A percentile compares a stretch with the other conserved stretches of the same genome.
Conservation (phyloP, 495 filamentous ascomycete genomes). For the Penicillium odoratum region DNA sequence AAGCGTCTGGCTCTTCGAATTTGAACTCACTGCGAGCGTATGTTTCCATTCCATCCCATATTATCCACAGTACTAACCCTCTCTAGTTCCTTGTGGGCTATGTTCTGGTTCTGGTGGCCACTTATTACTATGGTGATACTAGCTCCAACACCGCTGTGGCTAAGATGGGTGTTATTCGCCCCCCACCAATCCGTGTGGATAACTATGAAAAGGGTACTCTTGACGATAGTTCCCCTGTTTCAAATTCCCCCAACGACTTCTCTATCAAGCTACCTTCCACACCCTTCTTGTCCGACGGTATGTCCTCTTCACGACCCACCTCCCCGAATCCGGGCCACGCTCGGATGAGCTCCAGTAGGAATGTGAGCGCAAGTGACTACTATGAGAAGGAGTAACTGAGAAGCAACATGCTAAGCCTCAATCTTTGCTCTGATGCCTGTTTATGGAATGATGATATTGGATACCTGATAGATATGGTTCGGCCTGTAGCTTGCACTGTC, state of each 20-base stretch:
- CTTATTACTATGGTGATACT: conserved; percentile 74
- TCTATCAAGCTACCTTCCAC: conserved; percentile 53
- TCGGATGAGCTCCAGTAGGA: conserved; percentile 43
- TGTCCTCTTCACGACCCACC: conserved; percentile 65
- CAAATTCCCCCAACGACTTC: conserved; percentile 43
- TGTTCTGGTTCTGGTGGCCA: conserved; percentile 71
- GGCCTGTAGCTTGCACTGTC: conserved; percentile 1
- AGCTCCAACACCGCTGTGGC: conserved; percentile 33
- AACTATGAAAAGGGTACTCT: conserved; percentile 65
- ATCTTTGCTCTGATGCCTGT: background rate
- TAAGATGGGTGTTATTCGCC: conserved; percentile 51
- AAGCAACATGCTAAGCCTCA: background rate
- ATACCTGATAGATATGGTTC: conserved; percentile 10
- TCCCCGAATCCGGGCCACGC: conserved; percentile 57
- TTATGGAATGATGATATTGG: conserved; percentile 19
- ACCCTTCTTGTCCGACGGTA: conserved; percentile 51
- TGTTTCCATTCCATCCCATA: conserved; percentile 31
- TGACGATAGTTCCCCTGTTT: conserved; percentile 52
- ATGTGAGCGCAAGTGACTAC: conserved; percentile 29
- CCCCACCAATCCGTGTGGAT: conserved; percentile 73
- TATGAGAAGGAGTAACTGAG: conserved; percentile 34
- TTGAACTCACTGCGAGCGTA: conserved; percentile 69
- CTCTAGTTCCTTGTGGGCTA: conserved; percentile 82
- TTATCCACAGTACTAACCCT: conserved; percentile 20
- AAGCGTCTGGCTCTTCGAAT: conserved; percentile 82